Percentiles rank a stretch among this genome's conserved stretches.
Conservation (phyloP, 345 rosid genomes). For the Ailanthus altissimus region DNA sequence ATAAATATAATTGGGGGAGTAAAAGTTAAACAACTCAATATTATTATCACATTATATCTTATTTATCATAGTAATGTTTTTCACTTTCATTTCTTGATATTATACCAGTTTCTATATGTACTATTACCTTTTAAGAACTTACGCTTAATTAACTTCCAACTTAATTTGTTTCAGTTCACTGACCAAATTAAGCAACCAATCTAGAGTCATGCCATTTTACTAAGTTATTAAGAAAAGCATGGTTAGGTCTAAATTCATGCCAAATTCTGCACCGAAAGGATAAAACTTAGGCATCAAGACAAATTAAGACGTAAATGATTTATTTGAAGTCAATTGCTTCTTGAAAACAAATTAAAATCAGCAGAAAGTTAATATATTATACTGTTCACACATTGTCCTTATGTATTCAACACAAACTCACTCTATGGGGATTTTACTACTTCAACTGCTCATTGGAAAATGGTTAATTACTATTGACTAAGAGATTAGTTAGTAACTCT, state of each 20-base stretch:
- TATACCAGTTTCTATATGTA: too few relatives aligned
- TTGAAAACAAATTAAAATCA: not conserved
- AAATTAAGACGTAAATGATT: not conserved
- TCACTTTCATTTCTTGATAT: too few relatives aligned
- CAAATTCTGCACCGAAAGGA: conserved; percentile 14
- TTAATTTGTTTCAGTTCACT: too few relatives aligned
- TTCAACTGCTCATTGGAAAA: not conserved
- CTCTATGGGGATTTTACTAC: not conserved
- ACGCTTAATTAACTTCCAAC: too few relatives aligned
- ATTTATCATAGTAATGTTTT: too few relatives aligned
- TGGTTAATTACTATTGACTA: too few relatives aligned
- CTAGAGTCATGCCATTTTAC: not conserved
- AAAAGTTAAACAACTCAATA: too few relatives aligned
- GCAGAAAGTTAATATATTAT: not conserved
- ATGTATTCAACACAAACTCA: not conserved
- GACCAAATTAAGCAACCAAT: not conserved
- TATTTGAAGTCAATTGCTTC: not conserved
- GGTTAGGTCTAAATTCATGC: not conserved
- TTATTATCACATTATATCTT: too few relatives aligned
- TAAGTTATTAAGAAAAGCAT: not conserved
- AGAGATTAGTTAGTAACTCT: too few relatives aligned
- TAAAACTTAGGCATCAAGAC: not conserved
- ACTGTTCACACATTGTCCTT: not conserved
- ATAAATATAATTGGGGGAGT: too few relatives aligned
- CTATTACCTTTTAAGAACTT: too few relatives aligned